phyloP scores from a whole-genome alignment of 225 moss, liverwort and hornwort genomes.

The Lunularia cruciata region DNA sequence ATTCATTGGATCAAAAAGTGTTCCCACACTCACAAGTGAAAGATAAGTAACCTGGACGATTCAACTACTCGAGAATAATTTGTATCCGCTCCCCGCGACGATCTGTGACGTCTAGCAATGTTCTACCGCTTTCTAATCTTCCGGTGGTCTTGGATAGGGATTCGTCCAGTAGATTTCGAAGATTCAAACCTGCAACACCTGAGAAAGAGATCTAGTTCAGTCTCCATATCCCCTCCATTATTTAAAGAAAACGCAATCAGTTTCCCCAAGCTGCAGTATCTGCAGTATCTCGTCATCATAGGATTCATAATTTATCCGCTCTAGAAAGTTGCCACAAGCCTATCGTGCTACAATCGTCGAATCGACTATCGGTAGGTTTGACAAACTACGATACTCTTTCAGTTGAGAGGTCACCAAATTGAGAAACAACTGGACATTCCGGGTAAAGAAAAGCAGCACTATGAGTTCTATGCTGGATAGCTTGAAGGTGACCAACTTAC shows the following conservation, averaged over 20 bases:
- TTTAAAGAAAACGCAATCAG: background rate
- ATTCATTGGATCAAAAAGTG: no score
- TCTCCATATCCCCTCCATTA: background rate
- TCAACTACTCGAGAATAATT: no score
- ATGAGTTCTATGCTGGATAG: background rate
- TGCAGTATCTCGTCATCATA: no score
- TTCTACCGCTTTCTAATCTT: slow-evolving; percentile 65
- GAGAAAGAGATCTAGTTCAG: background rate
- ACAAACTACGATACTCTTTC: background rate
- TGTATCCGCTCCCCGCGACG: slow-evolving; percentile 80
- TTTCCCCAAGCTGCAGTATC: no score
- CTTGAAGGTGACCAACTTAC: slow-evolving; percentile 27
- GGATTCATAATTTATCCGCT: no score
- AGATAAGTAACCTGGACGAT: no score
- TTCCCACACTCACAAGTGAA: no score
- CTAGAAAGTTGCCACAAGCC: background rate
- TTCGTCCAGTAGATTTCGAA: slow-evolving; percentile 75
- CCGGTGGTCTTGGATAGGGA: slow-evolving; percentile 49
- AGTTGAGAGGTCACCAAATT: background rate
- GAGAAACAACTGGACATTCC: background rate
- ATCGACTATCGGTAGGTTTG: background rate
- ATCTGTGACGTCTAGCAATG: slow-evolving; percentile 67
- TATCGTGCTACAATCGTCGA: background rate
- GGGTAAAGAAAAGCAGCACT: background rate
- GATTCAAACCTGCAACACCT: slow-evolving; percentile 89